These are phyloP conservation scores for Microbotryum saponariae DNA, from an alignment of 1,284 basidiomycete genomes.

Conservation along the genomic window DNA sequence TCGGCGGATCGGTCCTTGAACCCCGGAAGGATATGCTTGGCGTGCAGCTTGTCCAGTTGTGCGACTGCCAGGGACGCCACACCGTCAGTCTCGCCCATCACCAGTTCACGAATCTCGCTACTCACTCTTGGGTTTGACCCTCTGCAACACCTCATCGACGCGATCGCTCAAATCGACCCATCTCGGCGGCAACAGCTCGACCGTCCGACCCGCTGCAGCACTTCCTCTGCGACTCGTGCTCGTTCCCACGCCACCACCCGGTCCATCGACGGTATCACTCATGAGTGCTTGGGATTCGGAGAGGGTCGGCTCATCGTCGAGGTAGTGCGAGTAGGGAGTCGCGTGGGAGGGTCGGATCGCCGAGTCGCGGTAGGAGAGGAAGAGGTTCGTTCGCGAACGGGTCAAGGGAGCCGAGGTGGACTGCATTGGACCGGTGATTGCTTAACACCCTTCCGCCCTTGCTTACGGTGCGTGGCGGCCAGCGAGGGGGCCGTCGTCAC, in stretches of 20 bases:
- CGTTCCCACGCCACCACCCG: slow-evolving; percentile 24
- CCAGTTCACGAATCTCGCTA: slow-evolving; percentile 22
- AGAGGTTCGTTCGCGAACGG: slow-evolving; percentile 84
- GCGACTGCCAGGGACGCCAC: slow-evolving; percentile 49
- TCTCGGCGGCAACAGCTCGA: slow-evolving; percentile 28
- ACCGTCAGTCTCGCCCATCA: not conserved
- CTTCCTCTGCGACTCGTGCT: slow-evolving; percentile 52
- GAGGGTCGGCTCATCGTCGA: slow-evolving; percentile 42
- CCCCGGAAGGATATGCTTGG: slow-evolving; percentile 89
- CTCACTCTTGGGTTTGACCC: slow-evolving; percentile 70
- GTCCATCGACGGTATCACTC: slow-evolving; percentile 18
- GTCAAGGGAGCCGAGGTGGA: slow-evolving; percentile 45
- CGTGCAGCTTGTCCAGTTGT: slow-evolving; percentile 82
- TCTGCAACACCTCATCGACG: slow-evolving; percentile 67
- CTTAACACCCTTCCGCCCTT: too few relatives aligned
- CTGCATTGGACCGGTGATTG: not conserved
- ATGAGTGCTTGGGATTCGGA: slow-evolving; percentile 64
- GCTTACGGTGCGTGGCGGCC: too few relatives aligned
- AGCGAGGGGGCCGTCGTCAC: too few relatives aligned
- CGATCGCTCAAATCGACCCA: slow-evolving; percentile 89
- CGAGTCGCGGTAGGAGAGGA: slow-evolving; percentile 89
- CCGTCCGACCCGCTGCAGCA: slow-evolving; percentile 6
- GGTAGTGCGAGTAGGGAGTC: slow-evolving; percentile 41
- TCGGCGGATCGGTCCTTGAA: slow-evolving; percentile 90
- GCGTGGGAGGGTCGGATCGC: slow-evolving; percentile 48